Percentiles rank a stretch among this genome's conserved stretches.
Conservation (phyloP, 805 yeast genomes). For the Maudiozyma pseudohumilis region DNA sequence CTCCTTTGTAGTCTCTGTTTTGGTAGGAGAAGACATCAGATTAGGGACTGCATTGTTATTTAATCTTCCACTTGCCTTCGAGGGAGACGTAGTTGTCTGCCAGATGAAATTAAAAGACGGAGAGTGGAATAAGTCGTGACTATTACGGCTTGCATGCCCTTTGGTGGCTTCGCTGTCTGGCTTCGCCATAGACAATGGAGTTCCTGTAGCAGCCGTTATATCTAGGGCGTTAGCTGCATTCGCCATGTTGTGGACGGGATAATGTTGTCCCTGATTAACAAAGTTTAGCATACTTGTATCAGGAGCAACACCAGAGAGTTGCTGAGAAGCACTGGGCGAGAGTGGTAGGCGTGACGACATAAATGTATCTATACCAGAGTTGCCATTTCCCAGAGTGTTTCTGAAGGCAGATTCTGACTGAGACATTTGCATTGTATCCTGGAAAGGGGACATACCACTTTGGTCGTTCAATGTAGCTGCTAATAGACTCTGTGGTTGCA, state of each 20-base stretch:
- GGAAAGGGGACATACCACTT: conserved; percentile 5
- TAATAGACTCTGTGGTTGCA: conserved; percentile 13
- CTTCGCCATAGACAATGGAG: not conserved
- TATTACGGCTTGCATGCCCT: not conserved
- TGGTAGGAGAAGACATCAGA: not conserved
- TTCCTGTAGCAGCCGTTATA: not conserved
- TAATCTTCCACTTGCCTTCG: not conserved
- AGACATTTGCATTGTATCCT: conserved; percentile 2
- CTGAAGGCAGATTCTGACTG: conserved; percentile 3
- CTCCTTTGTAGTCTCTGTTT: not conserved
- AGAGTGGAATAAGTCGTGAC: conserved; percentile 13
- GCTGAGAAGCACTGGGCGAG: conserved; percentile 8
- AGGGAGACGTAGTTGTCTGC: conserved; percentile 11
- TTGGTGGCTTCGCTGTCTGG: not conserved
- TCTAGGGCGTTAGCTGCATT: not conserved
- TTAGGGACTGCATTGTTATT: not conserved
- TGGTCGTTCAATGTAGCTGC: conserved; percentile 13
- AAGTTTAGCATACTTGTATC: not conserved
- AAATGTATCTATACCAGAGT: not conserved
- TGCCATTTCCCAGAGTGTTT: not conserved
- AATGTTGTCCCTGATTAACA: not conserved
- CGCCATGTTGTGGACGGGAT: not conserved
- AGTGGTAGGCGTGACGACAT: conserved; percentile 1
- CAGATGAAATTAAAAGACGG: conserved; percentile 23
- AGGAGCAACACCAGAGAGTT: conserved; percentile 1